Percentiles rank a stretch among this genome's conserved stretches.
Conservation (phyloP, 192 early-diverging fungal species). For the Geranomyces michiganensis region DNA sequence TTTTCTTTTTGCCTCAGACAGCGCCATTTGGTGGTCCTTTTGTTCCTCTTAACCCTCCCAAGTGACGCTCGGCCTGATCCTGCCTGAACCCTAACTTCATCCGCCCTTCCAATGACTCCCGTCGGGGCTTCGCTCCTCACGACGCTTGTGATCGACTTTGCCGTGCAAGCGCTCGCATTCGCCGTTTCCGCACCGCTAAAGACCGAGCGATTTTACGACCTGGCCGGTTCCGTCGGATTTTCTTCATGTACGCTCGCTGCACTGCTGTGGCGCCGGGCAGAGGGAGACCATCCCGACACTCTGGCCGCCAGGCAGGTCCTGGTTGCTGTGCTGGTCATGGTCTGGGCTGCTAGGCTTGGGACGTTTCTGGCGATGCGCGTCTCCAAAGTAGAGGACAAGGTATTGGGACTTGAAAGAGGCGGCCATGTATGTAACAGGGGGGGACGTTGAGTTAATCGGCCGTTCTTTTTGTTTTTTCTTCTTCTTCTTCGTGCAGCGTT, state of each 20-base stretch:
- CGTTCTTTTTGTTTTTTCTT: not conserved
- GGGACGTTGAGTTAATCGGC: not conserved
- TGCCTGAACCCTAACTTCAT: too few relatives aligned
- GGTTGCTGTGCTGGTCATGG: constrained; percentile 34
- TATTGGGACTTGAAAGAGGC: not conserved
- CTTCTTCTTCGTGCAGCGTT: constrained; percentile 33
- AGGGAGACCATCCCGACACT: constrained; percentile 6
- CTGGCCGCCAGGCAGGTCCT: constrained; percentile 49
- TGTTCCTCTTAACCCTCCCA: too few relatives aligned
- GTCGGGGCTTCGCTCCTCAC: constrained; percentile 43
- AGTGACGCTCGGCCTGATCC: too few relatives aligned
- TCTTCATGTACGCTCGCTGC: constrained; percentile 45
- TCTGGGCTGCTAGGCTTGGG: constrained; percentile 52
- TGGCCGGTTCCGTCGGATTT: constrained; percentile 53
- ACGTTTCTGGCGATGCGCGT: constrained; percentile 40
- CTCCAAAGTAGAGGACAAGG: not conserved
- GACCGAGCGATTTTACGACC: constrained; percentile 57
- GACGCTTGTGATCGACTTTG: constrained; percentile 49
- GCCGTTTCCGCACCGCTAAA: constrained; percentile 43
- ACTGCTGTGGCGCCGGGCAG: constrained; percentile 36
- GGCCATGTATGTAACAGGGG: not conserved
- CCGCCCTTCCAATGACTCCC: constrained; percentile 15
- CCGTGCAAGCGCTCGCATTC: constrained; percentile 54
- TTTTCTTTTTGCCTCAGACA: too few relatives aligned
- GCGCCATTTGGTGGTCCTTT: too few relatives aligned